Conservation (phyloP, 345 rosid species). For the Mallotus nudiflorus region DNA sequence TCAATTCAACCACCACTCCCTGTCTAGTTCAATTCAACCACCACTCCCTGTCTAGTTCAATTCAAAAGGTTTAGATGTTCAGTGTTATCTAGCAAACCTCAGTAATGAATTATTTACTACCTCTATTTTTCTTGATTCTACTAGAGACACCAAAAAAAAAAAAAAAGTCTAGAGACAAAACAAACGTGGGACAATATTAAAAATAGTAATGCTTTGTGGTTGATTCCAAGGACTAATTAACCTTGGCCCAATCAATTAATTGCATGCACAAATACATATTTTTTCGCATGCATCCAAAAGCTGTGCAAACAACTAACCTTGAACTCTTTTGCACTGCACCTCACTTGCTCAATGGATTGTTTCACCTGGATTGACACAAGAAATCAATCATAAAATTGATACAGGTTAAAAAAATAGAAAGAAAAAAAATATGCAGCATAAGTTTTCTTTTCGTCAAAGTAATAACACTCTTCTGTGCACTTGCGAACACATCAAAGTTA, state of each 20-base stretch:
- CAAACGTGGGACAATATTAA: not conserved
- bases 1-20: not conserved
- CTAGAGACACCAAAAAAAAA: not conserved
- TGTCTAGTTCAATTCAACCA: no score
- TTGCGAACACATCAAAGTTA: not conserved
- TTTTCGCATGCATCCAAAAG: not conserved
- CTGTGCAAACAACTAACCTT: constrained; percentile 42
- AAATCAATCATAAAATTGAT: constrained; percentile 11
- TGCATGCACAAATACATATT: not conserved
- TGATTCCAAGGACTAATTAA: not conserved
- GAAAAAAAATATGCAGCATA: not conserved
- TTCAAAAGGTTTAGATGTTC: not conserved
- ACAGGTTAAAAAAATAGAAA: no score
- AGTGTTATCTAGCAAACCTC: not conserved
- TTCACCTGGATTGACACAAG: constrained; percentile 49
- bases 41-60: not conserved
- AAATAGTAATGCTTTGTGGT: not conserved
- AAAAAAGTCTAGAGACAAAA: not conserved
- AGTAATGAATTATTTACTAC: not conserved
- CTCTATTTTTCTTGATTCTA: not conserved
- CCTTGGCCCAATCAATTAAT: not conserved
- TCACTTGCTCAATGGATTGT: constrained; percentile 45
- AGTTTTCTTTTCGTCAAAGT: not conserved
- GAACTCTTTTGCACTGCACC: constrained; percentile 42
- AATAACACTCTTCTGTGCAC: not conserved